phyloP scores from a whole-genome alignment of 2,329 filamentous ascomycete species.

The Phyllosticta capitalensis region DNA sequence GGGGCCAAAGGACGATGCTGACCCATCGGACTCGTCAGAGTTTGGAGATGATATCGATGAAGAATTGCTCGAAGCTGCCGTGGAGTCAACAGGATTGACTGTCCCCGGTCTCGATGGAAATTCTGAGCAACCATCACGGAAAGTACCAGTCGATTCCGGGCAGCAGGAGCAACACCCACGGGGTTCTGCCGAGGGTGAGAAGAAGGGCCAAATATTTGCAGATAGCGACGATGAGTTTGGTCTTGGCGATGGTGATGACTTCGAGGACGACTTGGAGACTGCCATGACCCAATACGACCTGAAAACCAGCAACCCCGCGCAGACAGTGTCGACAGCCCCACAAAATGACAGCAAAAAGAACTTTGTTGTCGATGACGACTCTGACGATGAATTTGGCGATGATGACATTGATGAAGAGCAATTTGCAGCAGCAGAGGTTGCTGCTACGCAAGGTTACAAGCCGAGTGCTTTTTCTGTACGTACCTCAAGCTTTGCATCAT shows the following conservation, averaged over 20 bases:
- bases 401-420: slow-evolving; percentile 63
- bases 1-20: neutral
- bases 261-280: slow-evolving; percentile 49
- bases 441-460: slow-evolving; percentile 58
- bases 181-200: neutral
- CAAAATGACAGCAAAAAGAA: neutral
- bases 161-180: neutral
- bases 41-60: slow-evolving; percentile 17
- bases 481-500: neutral
- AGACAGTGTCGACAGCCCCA: neutral
- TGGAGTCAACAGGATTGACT: neutral
- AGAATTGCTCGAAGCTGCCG: slow-evolving; percentile 11
- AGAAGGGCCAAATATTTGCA: neutral
- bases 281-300: slow-evolving; percentile 47
- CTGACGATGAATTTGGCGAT: slow-evolving; percentile 65
- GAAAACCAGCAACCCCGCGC: slow-evolving; percentile 1
- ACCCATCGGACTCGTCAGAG: slow-evolving; percentile 11
- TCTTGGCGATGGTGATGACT: slow-evolving; percentile 35
- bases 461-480: slow-evolving; percentile 23
- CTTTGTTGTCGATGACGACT: slow-evolving; percentile 32
- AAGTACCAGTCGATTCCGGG: neutral
- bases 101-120: neutral
- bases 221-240: slow-evolving; percentile 36
- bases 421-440: slow-evolving; percentile 56
- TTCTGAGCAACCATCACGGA: neutral